A percentile compares a stretch with the other conserved stretches of the same genome.
Evolutionary conservation across 192 early-diverging fungal species (phyloP).

Genomic region (Coemansia sp.): DNA sequence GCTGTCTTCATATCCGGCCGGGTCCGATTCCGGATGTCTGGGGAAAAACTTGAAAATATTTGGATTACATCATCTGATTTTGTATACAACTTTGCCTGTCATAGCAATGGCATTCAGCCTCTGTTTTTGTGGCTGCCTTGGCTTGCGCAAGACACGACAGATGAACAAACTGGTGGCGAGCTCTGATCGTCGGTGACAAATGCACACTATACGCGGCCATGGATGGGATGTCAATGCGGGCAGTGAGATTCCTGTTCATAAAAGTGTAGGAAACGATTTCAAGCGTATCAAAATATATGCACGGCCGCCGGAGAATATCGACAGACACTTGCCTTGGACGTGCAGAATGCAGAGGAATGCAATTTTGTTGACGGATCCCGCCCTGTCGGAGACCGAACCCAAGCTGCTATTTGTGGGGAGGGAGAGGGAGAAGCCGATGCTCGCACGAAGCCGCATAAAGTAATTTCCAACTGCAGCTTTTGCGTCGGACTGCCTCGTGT

Average conservation of each 20-base stretch:
- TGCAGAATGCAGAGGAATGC: background rate
- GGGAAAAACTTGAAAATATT: background rate
- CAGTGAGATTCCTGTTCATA: background rate
- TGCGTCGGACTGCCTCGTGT: background rate
- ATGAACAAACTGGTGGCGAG: background rate
- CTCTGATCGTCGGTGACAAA: background rate
- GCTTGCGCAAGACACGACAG: background rate
- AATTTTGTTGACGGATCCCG: background rate
- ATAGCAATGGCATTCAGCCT: background rate
- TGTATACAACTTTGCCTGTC: too few relatives aligned
- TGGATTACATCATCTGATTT: background rate
- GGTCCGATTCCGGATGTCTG: background rate
- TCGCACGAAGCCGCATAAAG: background rate
- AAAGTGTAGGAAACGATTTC: background rate
- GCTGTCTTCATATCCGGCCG: too few relatives aligned
- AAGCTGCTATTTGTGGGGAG: background rate
- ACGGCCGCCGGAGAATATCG: background rate
- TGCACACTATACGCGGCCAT: conserved; percentile 1
- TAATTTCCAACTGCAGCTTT: background rate
- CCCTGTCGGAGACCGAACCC: background rate
- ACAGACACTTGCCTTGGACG: background rate
- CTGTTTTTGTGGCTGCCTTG: background rate
- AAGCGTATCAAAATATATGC: background rate
- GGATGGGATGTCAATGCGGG: too few relatives aligned
- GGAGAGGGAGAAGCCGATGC: too few relatives aligned